phyloP scores from a whole-genome alignment of 1,139 yeast genomes.

The Geotrichum reessii region DNA sequence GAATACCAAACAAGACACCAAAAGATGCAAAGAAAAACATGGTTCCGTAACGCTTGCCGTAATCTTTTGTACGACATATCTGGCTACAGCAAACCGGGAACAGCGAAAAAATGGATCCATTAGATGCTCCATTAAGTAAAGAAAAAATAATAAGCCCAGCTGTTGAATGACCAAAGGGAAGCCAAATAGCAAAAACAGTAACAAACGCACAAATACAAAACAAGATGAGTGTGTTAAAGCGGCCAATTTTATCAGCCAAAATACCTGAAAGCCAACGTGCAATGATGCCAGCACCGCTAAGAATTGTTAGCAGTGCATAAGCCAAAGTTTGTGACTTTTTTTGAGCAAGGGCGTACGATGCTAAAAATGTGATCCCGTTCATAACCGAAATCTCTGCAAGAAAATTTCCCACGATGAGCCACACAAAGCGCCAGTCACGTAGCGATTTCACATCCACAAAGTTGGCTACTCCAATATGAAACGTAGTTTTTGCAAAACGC shows the following conservation, averaged over 20 bases:
- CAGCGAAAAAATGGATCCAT: constrained; percentile 45
- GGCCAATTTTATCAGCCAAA: constrained; percentile 51
- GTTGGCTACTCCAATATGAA: not conserved
- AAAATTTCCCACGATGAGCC: constrained; percentile 42
- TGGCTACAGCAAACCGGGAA: constrained; percentile 50
- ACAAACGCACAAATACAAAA: constrained; percentile 22
- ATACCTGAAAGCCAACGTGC: constrained; percentile 56
- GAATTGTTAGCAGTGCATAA: constrained; percentile 44
- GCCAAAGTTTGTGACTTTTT: constrained; percentile 52
- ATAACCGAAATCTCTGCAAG: constrained; percentile 54
- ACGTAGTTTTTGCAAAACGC: constrained; percentile 20
- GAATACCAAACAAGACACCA: constrained; percentile 45
- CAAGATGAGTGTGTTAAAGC: constrained; percentile 48
- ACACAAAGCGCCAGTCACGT: constrained; percentile 39
- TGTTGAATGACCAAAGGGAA: constrained; percentile 44
- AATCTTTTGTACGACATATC: constrained; percentile 44
- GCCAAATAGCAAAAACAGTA: constrained; percentile 43
- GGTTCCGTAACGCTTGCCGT: constrained; percentile 47
- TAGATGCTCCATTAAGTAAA: constrained; percentile 47
- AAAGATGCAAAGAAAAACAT: constrained; percentile 43
- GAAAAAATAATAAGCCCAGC: constrained; percentile 45
- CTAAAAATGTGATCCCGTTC: constrained; percentile 48
- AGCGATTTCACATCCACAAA: constrained; percentile 34
- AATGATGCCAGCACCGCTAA: constrained; percentile 53
- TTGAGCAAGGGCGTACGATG: constrained; percentile 50